Conservation (phyloP, 2,329 filamentous ascomycete species). For the Aspergillus pseudonomiae region DNA sequence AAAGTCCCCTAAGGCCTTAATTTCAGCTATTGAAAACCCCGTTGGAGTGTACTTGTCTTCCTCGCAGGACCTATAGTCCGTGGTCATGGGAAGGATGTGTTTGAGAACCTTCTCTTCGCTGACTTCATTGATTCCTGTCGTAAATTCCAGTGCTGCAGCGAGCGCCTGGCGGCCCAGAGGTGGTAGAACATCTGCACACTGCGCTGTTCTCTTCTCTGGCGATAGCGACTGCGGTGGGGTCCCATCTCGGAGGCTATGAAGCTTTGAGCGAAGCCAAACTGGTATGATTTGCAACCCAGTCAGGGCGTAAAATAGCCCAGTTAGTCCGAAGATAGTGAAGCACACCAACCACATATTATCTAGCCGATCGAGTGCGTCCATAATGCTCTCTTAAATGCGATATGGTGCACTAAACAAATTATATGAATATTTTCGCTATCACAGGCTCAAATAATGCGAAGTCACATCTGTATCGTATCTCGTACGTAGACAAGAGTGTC, state of each 20-base stretch:
- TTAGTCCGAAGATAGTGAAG: slow-evolving; percentile 24
- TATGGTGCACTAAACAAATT: not conserved
- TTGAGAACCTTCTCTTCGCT: slow-evolving; percentile 36
- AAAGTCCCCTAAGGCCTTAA: slow-evolving; percentile 72
- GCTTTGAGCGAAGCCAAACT: slow-evolving; percentile 42
- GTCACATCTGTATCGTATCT: not conserved
- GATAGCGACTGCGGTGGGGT: slow-evolving; percentile 59
- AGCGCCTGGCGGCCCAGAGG: slow-evolving; percentile 56
- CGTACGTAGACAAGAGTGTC: not conserved
- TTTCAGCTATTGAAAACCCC: slow-evolving; percentile 70
- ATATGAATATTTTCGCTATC: not conserved
- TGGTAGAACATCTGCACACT: slow-evolving; percentile 55
- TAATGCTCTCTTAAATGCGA: slow-evolving; percentile 9
- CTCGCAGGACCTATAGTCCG: slow-evolving; percentile 41
- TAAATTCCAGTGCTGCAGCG: slow-evolving; percentile 28
- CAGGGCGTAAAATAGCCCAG: slow-evolving; percentile 32
- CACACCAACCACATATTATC: slow-evolving; percentile 29
- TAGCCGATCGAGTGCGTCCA: slow-evolving; percentile 21
- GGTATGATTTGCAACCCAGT: slow-evolving; percentile 39
- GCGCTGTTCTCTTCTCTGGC: slow-evolving; percentile 48
- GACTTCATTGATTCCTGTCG: slow-evolving; percentile 28
- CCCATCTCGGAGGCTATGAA: slow-evolving; percentile 47
- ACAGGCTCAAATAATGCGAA: not conserved
- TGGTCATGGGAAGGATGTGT: slow-evolving; percentile 45
- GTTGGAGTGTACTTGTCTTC: slow-evolving; percentile 61